Conservation (phyloP, 2,329 filamentous ascomycete species). For the Fusarium denticulatum region DNA sequence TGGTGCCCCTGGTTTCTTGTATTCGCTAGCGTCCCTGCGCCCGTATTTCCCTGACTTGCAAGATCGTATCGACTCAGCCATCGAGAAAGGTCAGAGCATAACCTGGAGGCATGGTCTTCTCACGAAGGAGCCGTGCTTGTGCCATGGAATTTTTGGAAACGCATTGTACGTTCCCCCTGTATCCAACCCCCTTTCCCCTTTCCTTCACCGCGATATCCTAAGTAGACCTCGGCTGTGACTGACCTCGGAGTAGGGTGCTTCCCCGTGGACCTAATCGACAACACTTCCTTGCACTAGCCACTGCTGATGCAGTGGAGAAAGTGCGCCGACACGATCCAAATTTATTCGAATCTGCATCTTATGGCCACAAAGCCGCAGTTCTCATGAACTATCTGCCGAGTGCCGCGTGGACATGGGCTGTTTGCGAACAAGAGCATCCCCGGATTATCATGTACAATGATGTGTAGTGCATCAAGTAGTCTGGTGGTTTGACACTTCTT, state of each 20-base stretch:
- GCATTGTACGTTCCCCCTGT: conserved; percentile 59
- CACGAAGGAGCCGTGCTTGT: conserved; percentile 72
- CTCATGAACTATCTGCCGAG: conserved; percentile 50
- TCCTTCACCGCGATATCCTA: conserved; percentile 40
- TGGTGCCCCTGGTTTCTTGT: conserved; percentile 70
- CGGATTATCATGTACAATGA: conserved; percentile 51
- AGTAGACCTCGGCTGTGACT: conserved; percentile 30
- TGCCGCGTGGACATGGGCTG: conserved; percentile 53
- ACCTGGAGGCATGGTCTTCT: conserved; percentile 67
- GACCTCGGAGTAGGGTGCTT: conserved; percentile 43
- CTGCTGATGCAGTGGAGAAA: conserved; percentile 63
- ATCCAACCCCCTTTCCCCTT: conserved; percentile 54
- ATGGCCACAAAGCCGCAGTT: conserved; percentile 46
- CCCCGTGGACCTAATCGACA: conserved; percentile 51
- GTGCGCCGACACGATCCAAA: conserved; percentile 44
- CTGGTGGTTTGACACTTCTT: conserved; percentile 5
- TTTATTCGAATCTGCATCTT: conserved; percentile 52
- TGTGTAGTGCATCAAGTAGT: conserved; percentile 39
- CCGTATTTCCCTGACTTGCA: conserved; percentile 65
- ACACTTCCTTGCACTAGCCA: conserved; percentile 68
- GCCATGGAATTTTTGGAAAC: conserved; percentile 73
- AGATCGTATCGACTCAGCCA: conserved; percentile 62
- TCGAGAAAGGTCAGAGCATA: conserved; percentile 61
- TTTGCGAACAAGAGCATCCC: conserved; percentile 48
- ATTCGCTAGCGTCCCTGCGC: conserved; percentile 65